A percentile compares a stretch with the other conserved stretches of the same genome.
phyloP scores from a whole-genome alignment of 768 basidiomycete species.

The Phlegmacium glaucopus region DNA sequence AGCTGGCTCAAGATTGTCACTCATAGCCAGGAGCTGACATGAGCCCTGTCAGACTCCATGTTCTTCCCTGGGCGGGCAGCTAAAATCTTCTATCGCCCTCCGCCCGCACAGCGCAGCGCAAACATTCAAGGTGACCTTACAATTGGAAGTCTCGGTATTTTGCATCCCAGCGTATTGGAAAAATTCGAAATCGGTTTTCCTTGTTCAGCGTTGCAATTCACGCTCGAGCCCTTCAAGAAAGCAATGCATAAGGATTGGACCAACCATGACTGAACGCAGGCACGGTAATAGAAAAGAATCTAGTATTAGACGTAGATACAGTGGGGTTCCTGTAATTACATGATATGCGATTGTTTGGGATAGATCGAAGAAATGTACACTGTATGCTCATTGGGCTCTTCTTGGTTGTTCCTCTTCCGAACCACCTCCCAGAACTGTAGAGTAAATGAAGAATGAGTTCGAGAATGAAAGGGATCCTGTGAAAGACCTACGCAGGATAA shows the following conservation, averaged over 20 bases:
- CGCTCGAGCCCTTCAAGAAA: conserved; percentile 91
- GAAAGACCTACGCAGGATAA: conserved; percentile 53
- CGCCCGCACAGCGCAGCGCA: conserved; percentile 30
- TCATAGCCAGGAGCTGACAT: not conserved
- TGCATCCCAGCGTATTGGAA: conserved; percentile 88
- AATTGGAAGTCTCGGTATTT: conserved; percentile 88
- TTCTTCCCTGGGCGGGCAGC: conserved; percentile 97
- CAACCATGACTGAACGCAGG: conserved; percentile 40
- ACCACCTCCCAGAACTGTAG: conserved; percentile 32
- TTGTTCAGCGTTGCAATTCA: conserved; percentile 93
- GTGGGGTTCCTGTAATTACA: too few relatives aligned
- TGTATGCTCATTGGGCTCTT: not conserved
- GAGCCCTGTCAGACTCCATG: conserved; percentile 71
- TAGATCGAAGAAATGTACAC: not conserved
- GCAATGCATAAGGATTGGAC: conserved; percentile 56
- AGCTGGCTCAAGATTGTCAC: conserved; percentile 19
- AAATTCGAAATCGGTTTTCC: conserved; percentile 95
- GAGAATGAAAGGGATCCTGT: not conserved
- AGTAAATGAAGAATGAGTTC: not conserved
- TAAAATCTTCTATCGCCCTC: conserved; percentile 80
- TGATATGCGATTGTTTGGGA: not conserved
- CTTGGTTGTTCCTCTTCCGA: conserved; percentile 36
- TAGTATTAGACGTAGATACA: conserved; percentile 17
- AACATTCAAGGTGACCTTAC: conserved; percentile 52
- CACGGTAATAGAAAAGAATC: conserved; percentile 6